Conservation (phyloP, 2,329 filamentous ascomycete genomes). For the Fusarium longipes region DNA sequence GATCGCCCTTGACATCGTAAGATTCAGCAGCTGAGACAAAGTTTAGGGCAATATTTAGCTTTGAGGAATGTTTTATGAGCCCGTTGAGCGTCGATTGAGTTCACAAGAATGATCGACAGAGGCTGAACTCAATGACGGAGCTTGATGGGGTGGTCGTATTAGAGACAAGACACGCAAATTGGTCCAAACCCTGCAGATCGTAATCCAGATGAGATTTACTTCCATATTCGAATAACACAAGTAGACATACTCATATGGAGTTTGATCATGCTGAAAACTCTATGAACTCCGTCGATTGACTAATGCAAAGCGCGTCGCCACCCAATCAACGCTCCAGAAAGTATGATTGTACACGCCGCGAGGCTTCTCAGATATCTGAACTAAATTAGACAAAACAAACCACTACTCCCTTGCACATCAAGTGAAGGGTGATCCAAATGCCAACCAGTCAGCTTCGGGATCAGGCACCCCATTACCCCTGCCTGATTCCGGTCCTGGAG, state of each 20-base stretch:
- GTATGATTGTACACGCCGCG: not conserved
- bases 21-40: constrained; percentile 12
- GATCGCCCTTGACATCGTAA: not conserved
- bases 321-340: not conserved
- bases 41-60: constrained; percentile 9
- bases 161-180: not conserved
- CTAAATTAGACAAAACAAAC: not conserved
- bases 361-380: constrained; percentile 8
- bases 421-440: constrained; percentile 28
- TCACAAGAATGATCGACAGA: constrained; percentile 2
- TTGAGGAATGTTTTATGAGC: not conserved
- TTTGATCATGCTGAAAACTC: too few relatives aligned
- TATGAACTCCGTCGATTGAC: too few relatives aligned
- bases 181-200: not conserved
- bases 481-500: not conserved
- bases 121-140: not conserved
- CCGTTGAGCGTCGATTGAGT: constrained; percentile 25
- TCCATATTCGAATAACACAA: not conserved
- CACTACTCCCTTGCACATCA: not conserved
- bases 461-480: constrained; percentile 26
- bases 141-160: not conserved
- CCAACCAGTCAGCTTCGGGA: constrained; percentile 35
- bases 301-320: not conserved
- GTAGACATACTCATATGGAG: not conserved
- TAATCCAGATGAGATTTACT: not conserved